These are phyloP conservation scores for Coemansia sp. DNA, from an alignment of 192 early-diverging fungal genomes.

Conservation along the genomic window DNA sequence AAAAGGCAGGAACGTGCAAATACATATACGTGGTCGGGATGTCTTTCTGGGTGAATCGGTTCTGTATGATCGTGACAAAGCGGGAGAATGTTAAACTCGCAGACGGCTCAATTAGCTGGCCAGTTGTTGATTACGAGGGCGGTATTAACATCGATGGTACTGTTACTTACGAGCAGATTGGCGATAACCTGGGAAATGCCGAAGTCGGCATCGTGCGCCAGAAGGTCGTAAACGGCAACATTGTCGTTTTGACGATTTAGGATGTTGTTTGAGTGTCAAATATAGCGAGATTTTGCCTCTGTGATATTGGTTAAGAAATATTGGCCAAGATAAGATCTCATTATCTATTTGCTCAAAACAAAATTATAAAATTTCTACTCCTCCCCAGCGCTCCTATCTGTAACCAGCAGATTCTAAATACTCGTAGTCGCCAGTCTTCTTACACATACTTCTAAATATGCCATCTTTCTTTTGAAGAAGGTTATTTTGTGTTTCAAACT, in stretches of 20 bases:
- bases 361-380: no score
- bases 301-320: no score
- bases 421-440: no score
- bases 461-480: no score
- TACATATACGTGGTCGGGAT: not conserved
- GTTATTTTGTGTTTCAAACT: no score
- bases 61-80: slow-evolving; percentile 2
- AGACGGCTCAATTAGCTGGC: not conserved
- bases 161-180: not conserved
- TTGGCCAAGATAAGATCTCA: no score
- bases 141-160: not conserved
- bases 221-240: not conserved
- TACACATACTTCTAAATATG: no score
- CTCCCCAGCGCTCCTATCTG: no score
- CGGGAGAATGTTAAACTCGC: not conserved
- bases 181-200: not conserved
- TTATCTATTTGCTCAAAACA: no score
- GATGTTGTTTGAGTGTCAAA: not conserved
- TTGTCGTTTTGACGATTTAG: not conserved
- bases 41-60: slow-evolving; percentile 3
- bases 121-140: not conserved
- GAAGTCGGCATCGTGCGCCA: not conserved
- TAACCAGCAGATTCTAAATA: no score
- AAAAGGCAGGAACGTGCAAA: not conserved
- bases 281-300: not conserved